A percentile compares a stretch with the other conserved stretches of the same genome.
Conservation (phyloP, 2,329 filamentous ascomycete genomes). For the Chrysoporthe puriensis region DNA sequence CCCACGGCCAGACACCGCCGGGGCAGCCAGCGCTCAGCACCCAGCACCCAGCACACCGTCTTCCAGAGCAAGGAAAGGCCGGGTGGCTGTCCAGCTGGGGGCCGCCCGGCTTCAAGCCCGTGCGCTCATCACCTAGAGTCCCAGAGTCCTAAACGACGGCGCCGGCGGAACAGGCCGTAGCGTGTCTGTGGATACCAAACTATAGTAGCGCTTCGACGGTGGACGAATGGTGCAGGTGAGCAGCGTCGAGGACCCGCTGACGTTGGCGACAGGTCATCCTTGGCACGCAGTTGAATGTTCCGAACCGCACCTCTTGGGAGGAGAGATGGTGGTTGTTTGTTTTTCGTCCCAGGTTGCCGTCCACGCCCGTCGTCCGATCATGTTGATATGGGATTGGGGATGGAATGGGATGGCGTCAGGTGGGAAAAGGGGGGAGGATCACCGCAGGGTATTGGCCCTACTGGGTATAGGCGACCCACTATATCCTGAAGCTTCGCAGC, state of each 20-base stretch:
- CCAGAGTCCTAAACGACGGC: slow-evolving; percentile 1
- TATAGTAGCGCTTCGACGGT: background rate
- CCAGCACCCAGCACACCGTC: background rate
- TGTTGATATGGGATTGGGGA: background rate
- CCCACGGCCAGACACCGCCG: background rate
- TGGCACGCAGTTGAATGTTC: background rate
- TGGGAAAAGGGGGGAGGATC: background rate
- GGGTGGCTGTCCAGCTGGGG: background rate
- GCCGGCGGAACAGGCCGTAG: slow-evolving; percentile 8
- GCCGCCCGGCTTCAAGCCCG: slow-evolving; percentile 7
- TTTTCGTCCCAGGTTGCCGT: background rate
- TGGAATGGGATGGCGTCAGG: slow-evolving; percentile 4
- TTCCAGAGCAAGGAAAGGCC: background rate
- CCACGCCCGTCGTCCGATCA: background rate
- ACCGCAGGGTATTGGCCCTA: background rate
- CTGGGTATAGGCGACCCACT: too few relatives aligned
- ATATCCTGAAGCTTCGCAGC: background rate
- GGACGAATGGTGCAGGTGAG: background rate
- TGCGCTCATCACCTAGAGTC: background rate
- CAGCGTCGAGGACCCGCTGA: slow-evolving; percentile 1
- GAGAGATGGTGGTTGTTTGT: background rate
- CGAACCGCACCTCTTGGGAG: background rate
- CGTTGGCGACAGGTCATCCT: background rate
- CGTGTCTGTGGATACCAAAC: background rate
- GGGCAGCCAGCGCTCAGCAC: background rate